phyloP scores from a whole-genome alignment of 2,329 filamentous ascomycete genomes.

The Chaetomiaceae sp. region DNA sequence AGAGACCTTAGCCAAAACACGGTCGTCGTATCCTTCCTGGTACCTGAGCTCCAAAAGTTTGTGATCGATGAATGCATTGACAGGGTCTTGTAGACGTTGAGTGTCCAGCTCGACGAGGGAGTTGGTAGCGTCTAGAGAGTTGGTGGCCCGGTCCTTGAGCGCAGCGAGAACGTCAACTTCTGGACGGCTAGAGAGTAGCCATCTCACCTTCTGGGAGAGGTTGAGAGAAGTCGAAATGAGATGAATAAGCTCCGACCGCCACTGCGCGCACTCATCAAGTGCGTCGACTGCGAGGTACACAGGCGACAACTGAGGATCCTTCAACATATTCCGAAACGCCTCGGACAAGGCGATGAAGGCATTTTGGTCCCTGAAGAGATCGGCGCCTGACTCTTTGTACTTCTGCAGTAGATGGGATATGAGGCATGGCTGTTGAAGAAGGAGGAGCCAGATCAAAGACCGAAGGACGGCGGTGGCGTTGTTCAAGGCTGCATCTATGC shows the following conservation, averaged over 20 bases:
- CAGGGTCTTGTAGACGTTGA: constrained; percentile 14
- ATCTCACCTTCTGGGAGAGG: too few relatives aligned
- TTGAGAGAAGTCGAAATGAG: constrained; percentile 15
- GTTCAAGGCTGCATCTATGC: constrained; percentile 17
- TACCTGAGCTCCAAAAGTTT: constrained; percentile 14
- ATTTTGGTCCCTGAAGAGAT: constrained; percentile 17
- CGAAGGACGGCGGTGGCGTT: too few relatives aligned
- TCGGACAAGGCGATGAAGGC: constrained; percentile 17
- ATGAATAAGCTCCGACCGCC: constrained; percentile 8
- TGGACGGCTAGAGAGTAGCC: constrained; percentile 23
- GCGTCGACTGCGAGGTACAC: constrained; percentile 18
- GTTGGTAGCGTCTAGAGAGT: not conserved
- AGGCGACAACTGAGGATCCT: too few relatives aligned
- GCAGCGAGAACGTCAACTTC: constrained; percentile 14
- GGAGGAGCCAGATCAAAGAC: too few relatives aligned
- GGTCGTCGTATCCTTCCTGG: constrained; percentile 14
- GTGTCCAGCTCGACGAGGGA: constrained; percentile 19
- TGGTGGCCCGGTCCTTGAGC: constrained; percentile 6
- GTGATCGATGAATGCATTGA: constrained; percentile 20
- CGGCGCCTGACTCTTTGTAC: too few relatives aligned
- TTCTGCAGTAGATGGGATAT: too few relatives aligned
- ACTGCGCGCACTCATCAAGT: constrained; percentile 18
- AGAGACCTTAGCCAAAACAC: constrained; percentile 11
- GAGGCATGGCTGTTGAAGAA: too few relatives aligned
- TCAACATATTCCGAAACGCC: constrained; percentile 18